phyloP scores from a whole-genome alignment of 371 early-diverging fungal species.

The Nosema muscidifuracis region DNA sequence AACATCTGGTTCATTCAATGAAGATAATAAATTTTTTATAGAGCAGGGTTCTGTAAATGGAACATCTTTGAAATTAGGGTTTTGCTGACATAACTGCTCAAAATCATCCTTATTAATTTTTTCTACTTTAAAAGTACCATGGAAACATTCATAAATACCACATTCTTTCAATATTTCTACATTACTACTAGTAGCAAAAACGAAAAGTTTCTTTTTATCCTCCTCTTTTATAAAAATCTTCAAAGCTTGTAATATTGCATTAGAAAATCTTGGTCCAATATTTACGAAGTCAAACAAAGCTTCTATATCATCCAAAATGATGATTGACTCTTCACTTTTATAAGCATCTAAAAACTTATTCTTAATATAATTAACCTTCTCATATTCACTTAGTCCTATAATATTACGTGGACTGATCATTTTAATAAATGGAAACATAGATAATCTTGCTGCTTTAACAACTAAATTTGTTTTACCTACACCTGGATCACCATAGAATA shows the following conservation, averaged over 20 bases:
- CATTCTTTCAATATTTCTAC: conserved; percentile 51
- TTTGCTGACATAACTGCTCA: conserved; percentile 49
- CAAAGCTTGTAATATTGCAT: conserved; percentile 83
- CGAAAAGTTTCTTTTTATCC: conserved; percentile 57
- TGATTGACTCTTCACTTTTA: conserved; percentile 83
- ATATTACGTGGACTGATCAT: conserved; percentile 88
- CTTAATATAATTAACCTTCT: conserved; percentile 81
- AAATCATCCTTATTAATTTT: conserved; percentile 44
- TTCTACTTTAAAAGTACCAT: conserved; percentile 32
- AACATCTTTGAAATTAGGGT: conserved; percentile 47
- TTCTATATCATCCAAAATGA: conserved; percentile 93
- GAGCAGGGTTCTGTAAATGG: conserved; percentile 28
- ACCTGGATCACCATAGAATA: conserved; percentile 69
- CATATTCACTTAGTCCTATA: conserved; percentile 83
- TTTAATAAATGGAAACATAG: conserved; percentile 93
- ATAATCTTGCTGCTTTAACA: conserved; percentile 80
- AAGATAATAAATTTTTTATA: conserved; percentile 51
- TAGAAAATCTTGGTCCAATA: conserved; percentile 94
- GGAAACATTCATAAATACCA: conserved; percentile 59
- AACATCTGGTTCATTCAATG: conserved; percentile 43
- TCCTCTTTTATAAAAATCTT: conserved; percentile 64
- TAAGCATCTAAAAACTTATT: conserved; percentile 79
- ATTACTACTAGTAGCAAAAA: conserved; percentile 60
- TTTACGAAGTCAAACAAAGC: conserved; percentile 86
- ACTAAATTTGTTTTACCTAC: conserved; percentile 94